Evolutionary conservation across 257 asterid species (phyloP), one percentile per base, ranked within the genome.

Genomic region (Asclepias syriaca): DNA sequence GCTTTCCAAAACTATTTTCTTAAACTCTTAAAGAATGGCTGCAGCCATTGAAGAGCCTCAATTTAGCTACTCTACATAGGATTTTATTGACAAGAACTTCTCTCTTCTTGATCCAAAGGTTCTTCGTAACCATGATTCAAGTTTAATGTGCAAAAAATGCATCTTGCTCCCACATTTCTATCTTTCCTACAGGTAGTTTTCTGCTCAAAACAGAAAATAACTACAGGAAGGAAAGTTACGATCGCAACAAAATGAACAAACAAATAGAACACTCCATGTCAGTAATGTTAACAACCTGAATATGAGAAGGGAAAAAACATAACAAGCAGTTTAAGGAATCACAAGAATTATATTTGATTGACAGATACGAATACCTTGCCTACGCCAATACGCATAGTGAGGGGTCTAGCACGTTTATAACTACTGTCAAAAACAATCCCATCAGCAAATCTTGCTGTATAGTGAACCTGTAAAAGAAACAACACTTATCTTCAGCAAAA

Each of bases 361-460:
- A 53, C 9, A 54, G 24, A 65, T 72, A 70, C 45, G 3, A 76
- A 56, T 72, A 92, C 97, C 96, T 92, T 92, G 76, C 97, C 96
- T 50, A 84, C 77, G 61, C 97, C 97, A 43, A 92, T 87, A 71
- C 97, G 97, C 97, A 92, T 90, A 21, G 97, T 92, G 27, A 92
- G 96, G 32, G 93, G 87, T 74, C 98, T 85, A 15, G 80, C 97
- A 24, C 97, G 96, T 80, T 92, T 90, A 57, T 84, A 92, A 72
- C 91, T 86, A 74, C 98, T 92, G 68, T 90, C 97, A 27, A 92
- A 92, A 63, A 92, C 96, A 16, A 82, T 80, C 32, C 96, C 98
- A 80, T 90, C 96, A 15, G 84, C 90, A 84, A 92, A 92, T 74
- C 98, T 79, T 74, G 97, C 98, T 64, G 98, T 92, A 78, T 92